phyloP scores from a whole-genome alignment of 345 rosid genomes.

The Hibiscus tridactylites region DNA sequence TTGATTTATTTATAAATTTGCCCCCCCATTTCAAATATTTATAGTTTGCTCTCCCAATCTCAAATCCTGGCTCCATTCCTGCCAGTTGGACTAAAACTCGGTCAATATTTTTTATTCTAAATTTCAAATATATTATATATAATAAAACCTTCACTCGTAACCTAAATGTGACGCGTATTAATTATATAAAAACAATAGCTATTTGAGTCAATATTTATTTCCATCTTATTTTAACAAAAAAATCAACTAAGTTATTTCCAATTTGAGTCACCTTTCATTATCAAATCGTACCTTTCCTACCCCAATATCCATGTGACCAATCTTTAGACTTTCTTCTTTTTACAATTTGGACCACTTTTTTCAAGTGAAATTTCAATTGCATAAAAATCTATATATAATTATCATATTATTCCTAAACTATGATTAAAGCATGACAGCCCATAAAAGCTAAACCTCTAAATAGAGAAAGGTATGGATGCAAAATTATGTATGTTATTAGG shows the following conservation, averaged over 20 bases:
- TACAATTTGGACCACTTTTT: neutral
- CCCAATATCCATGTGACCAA: neutral
- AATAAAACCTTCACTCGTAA: too few relatives aligned
- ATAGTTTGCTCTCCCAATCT: too few relatives aligned
- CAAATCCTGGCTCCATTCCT: too few relatives aligned
- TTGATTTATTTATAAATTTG: too few relatives aligned
- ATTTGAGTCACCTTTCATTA: neutral
- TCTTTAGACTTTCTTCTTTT: neutral
- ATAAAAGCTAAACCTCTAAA: neutral
- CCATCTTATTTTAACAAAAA: neutral
- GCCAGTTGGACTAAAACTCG: too few relatives aligned
- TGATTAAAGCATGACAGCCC: neutral
- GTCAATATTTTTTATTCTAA: too few relatives aligned
- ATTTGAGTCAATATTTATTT: neutral
- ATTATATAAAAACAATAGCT: neutral
- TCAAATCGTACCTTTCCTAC: neutral
- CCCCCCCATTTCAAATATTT: too few relatives aligned
- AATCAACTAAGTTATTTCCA: neutral
- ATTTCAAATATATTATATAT: too few relatives aligned
- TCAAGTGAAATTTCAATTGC: neutral
- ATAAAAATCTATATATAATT: neutral
- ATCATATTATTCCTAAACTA: neutral
- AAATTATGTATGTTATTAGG: neutral
- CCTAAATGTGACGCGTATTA: too few relatives aligned
- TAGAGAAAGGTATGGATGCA: neutral